A percentile compares a stretch with the other conserved stretches of the same genome.
These are phyloP conservation scores for Danielia oregonensis DNA, from an alignment of 805 yeast genomes.

Conservation along the genomic window DNA sequence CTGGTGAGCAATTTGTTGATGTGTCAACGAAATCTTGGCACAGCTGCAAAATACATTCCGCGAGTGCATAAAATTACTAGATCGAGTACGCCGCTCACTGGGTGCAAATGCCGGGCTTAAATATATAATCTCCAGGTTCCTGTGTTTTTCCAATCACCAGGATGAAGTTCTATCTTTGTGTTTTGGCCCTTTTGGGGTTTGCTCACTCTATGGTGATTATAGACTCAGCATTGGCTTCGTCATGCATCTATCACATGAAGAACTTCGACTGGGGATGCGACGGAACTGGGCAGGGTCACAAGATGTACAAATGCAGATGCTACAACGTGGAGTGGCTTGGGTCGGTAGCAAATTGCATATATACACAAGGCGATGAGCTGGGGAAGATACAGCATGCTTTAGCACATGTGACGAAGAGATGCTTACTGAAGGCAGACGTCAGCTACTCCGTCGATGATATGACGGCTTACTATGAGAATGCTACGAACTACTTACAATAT, in stretches of 20 bases:
- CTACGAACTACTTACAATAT: slow-evolving; percentile 10
- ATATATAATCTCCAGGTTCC: too few relatives aligned
- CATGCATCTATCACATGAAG: slow-evolving; percentile 17
- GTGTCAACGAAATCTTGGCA: too few relatives aligned
- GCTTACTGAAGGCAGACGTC: slow-evolving; percentile 12
- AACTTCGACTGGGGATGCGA: slow-evolving; percentile 19
- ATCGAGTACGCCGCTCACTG: too few relatives aligned
- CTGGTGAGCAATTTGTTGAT: too few relatives aligned
- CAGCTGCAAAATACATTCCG: too few relatives aligned
- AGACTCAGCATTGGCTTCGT: slow-evolving; percentile 16
- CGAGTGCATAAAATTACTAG: too few relatives aligned
- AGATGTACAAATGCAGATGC: slow-evolving; percentile 17
- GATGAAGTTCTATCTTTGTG: too few relatives aligned
- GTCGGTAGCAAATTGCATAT: slow-evolving; percentile 15
- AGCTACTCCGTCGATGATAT: slow-evolving; percentile 9
- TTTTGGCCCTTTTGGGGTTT: background rate
- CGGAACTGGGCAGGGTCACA: slow-evolving; percentile 17
- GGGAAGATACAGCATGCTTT: slow-evolving; percentile 11
- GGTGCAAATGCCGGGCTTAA: too few relatives aligned
- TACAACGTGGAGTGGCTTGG: slow-evolving; percentile 17
- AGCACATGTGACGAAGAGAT: slow-evolving; percentile 12
- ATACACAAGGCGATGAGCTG: slow-evolving; percentile 8
- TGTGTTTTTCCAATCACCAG: too few relatives aligned
- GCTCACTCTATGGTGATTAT: slow-evolving; percentile 9
- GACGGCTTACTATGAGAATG: slow-evolving; percentile 9